phyloP scores from a whole-genome alignment of 352 stramenopile species.

The Phytopythium mirpurense region DNA sequence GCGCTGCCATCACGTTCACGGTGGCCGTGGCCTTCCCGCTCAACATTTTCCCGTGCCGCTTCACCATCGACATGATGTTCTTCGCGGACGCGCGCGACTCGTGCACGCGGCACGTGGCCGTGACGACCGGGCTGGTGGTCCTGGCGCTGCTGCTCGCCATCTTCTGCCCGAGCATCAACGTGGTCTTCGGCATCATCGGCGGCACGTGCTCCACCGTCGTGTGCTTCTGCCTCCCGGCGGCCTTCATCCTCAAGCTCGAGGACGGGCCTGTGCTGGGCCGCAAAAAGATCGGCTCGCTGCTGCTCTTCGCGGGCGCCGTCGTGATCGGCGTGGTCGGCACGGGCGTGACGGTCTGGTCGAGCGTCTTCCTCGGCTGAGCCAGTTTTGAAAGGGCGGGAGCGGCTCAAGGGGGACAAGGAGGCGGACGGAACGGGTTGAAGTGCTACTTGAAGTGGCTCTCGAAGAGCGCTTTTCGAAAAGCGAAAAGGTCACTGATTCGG shows the following conservation, averaged over 20 bases:
- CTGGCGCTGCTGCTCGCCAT: slow-evolving; percentile 70
- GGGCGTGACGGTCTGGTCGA: slow-evolving; percentile 72
- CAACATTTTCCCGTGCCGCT: slow-evolving; percentile 86
- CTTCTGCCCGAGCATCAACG: slow-evolving; percentile 83
- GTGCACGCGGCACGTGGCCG: slow-evolving; percentile 47
- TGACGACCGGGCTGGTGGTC: slow-evolving; percentile 59
- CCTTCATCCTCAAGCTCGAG: slow-evolving; percentile 85
- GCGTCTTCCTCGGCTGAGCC: slow-evolving; percentile 17
- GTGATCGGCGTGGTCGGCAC: slow-evolving; percentile 70
- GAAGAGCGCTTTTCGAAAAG: too few relatives aligned
- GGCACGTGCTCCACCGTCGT: slow-evolving; percentile 79
- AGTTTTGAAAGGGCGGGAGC: background rate
- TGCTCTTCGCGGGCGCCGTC: slow-evolving; percentile 65
- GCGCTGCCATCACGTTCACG: slow-evolving; percentile 84
- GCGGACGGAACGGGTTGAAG: too few relatives aligned
- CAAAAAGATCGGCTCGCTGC: slow-evolving; percentile 71
- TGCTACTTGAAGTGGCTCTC: too few relatives aligned
- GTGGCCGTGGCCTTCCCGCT: slow-evolving; percentile 79
- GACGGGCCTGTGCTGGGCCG: slow-evolving; percentile 55
- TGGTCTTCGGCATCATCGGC: slow-evolving; percentile 84
- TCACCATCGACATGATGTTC: slow-evolving; percentile 88
- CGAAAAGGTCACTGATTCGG: too few relatives aligned
- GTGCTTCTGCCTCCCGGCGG: slow-evolving; percentile 79
- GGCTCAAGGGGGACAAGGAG: too few relatives aligned
- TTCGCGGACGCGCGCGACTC: slow-evolving; percentile 76